Evolutionary conservation across 2,329 filamentous ascomycete species (phyloP), one percentile per base, ranked within the genome.

Genomic region (Alternaria consortialis): DNA sequence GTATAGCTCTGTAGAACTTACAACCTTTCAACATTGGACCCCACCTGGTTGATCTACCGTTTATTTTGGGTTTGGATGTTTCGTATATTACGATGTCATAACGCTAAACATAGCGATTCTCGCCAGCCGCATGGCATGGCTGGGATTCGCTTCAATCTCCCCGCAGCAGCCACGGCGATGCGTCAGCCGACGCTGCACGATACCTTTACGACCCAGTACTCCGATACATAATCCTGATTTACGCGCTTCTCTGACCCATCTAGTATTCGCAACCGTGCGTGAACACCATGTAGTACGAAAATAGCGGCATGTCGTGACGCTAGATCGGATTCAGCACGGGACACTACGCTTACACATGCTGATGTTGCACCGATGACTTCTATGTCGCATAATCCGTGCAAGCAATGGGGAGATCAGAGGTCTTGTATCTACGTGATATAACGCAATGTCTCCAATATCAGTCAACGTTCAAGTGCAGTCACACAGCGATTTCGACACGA

Each of bases 321-420:
- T 48, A 48, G 17, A n/a, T 29, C 29, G 13, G 29, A 48, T 34
- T 20, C 29, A 20, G 23, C 34, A 32, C 15, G 2, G 8, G 11
- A 54, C 39, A 23, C 27, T 6, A 25, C 39, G 54, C 44, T 56
- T 47, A 56, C 53, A 27, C 44, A 56, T 32, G 53, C 37, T 56
- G 42, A 56, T 27, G 25, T 51, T 48, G 29, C 25, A 25, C 36
- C 20, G 36, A 13, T 42, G 27, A 20, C 54, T 32, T 27, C 17
- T 32, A 34, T 15, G 11, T 23, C 12, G 29, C 44, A 47, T 31
- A 32, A 17, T 12, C 29, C 17, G 29, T 32, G 17, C 44, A 20
- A 12, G 9, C 44, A 3, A 2, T 48, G 29, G 12, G 9, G 2
- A 23, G 1, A 13, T 48, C 17, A 8, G 40, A 7, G 44, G 20